Conservation (phyloP, 2,329 filamentous ascomycete species). For the Tolypocladium ovalisporum region DNA sequence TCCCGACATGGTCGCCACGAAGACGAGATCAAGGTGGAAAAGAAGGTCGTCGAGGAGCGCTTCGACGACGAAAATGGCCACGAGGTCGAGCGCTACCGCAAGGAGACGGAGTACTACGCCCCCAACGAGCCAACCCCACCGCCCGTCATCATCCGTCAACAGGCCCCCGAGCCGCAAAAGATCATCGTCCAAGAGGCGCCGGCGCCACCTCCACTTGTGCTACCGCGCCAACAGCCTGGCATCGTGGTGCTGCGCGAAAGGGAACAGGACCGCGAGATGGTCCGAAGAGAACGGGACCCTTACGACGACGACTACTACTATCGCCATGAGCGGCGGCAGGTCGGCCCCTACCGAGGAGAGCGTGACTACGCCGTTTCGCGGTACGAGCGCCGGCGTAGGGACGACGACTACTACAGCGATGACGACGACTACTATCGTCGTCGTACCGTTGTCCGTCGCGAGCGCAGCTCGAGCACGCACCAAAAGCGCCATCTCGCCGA, state of each 20-base stretch:
- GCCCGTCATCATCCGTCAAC: slow-evolving; percentile 47
- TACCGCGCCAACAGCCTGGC: slow-evolving; percentile 33
- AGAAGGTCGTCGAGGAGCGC: slow-evolving; percentile 35
- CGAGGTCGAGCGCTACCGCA: slow-evolving; percentile 48
- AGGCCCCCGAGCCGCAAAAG: slow-evolving; percentile 43
- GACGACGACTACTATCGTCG: slow-evolving; percentile 38
- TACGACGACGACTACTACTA: slow-evolving; percentile 41
- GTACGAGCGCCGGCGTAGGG: slow-evolving; percentile 28
- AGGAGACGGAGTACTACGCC: slow-evolving; percentile 52
- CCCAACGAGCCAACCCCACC: slow-evolving; percentile 36
- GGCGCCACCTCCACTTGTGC: slow-evolving; percentile 37
- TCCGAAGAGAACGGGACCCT: slow-evolving; percentile 21
- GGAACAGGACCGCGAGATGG: slow-evolving; percentile 25
- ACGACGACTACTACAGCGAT: slow-evolving; percentile 31
- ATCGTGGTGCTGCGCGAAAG: slow-evolving; percentile 32
- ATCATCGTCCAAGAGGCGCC: slow-evolving; percentile 51
- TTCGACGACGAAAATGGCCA: slow-evolving; percentile 32
- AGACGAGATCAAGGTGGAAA: slow-evolving; percentile 43
- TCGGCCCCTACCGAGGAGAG: slow-evolving; percentile 26
- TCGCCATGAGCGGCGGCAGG: slow-evolving; percentile 32
- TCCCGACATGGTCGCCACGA: slow-evolving; percentile 30
- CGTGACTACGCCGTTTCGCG: slow-evolving; percentile 20
- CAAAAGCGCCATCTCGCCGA: slow-evolving; percentile 51
- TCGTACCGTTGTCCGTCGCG: slow-evolving; percentile 34
- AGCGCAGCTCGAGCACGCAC: slow-evolving; percentile 37